These are phyloP conservation scores for Desmodesmus armatus DNA, from an alignment of 139 green algal genomes.

Conservation along the genomic window DNA sequence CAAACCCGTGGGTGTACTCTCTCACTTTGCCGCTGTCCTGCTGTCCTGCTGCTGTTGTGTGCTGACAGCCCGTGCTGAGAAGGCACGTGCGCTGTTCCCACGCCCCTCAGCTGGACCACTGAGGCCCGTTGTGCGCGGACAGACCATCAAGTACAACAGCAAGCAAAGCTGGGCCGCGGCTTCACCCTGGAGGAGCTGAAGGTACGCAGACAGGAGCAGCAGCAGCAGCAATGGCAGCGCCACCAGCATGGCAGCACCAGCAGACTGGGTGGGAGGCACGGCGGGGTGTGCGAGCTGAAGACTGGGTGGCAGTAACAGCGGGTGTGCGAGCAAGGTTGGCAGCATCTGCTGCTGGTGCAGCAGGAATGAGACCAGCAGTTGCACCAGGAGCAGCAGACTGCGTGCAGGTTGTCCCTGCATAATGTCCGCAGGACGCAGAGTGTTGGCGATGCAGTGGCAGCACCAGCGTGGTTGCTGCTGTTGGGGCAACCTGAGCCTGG, in stretches of 20 bases:
- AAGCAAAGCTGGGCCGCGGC: slow-evolving; percentile 93
- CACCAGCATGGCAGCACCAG: slow-evolving; percentile 5
- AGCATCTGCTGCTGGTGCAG: neutral
- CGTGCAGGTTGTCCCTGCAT: neutral
- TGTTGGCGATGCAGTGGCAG: neutral
- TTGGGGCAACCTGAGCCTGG: too few species aligned
- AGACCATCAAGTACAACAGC: slow-evolving; percentile 97
- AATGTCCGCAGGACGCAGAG: too few species aligned
- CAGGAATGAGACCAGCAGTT: neutral
- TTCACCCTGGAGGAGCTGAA: slow-evolving; percentile 99
- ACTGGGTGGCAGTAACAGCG: neutral
- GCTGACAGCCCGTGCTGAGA: slow-evolving; percentile 87
- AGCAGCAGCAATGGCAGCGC: neutral
- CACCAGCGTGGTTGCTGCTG: neutral
- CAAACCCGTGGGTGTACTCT: too few species aligned
- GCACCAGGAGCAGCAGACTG: neutral
- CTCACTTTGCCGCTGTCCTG: neutral
- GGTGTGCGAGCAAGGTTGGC: neutral
- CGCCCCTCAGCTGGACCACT: slow-evolving; percentile 90
- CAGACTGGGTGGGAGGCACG: neutral
- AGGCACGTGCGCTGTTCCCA: slow-evolving; percentile 94
- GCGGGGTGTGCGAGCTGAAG: neutral
- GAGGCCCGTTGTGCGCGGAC: slow-evolving; percentile 90
- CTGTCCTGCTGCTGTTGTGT: slow-evolving; percentile 1
- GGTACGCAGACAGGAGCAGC: slow-evolving; percentile 60